phyloP scores from a whole-genome alignment of 768 basidiomycete genomes.

The Agaricus sinodeliciosus region DNA sequence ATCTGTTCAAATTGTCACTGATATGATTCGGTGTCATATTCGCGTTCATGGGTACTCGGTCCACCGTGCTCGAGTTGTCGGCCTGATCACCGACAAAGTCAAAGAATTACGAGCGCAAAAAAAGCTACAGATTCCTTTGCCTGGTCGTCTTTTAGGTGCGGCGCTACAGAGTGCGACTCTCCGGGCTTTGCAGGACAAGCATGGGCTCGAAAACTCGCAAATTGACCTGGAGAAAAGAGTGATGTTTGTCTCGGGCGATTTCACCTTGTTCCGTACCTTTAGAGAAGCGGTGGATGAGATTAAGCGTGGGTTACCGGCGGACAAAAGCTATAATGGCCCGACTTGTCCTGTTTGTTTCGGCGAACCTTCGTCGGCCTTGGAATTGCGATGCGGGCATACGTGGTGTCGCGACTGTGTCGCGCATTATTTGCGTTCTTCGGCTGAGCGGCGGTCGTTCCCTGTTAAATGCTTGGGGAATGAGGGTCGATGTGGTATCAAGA shows the following conservation, averaged over 20 bases:
- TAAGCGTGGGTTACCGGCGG: constrained; percentile 30
- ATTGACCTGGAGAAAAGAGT: constrained; percentile 36
- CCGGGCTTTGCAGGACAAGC: constrained; percentile 32
- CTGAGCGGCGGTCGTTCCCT: constrained; percentile 58
- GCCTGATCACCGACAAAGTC: constrained; percentile 42
- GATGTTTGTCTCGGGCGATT: constrained; percentile 53
- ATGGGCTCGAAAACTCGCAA: constrained; percentile 53
- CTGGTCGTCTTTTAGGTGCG: constrained; percentile 33
- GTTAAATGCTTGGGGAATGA: constrained; percentile 65
- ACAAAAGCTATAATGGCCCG: constrained; percentile 6
- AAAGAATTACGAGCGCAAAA: constrained; percentile 34
- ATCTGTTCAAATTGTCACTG: constrained; percentile 37
- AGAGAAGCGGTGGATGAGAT: constrained; percentile 28
- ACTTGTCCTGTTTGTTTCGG: constrained; percentile 69
- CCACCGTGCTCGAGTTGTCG: constrained; percentile 32
- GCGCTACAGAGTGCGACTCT: constrained; percentile 43
- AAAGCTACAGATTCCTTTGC: constrained; percentile 38
- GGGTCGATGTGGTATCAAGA: constrained; percentile 47
- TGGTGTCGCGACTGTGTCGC: constrained; percentile 63
- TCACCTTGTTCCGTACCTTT: constrained; percentile 20
- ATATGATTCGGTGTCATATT: constrained; percentile 35
- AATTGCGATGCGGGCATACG: constrained; percentile 55
- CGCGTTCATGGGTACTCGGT: constrained; percentile 46
- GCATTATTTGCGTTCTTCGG: constrained; percentile 50
- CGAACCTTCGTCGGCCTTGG: constrained; percentile 42